phyloP scores from a whole-genome alignment of 169 alveolate species.

The Plasmodium falciparum region DNA sequence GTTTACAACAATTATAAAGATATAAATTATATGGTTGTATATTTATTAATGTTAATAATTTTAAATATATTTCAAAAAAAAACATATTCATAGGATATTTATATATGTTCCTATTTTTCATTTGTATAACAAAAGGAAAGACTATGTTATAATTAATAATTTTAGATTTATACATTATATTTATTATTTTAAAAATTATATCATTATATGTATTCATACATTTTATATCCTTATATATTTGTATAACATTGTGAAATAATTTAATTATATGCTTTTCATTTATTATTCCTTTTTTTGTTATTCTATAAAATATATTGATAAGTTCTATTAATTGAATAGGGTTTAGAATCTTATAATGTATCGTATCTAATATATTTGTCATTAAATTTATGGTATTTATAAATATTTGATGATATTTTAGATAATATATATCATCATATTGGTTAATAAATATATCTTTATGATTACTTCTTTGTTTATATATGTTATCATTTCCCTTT shows the following conservation, averaged over 20 bases:
- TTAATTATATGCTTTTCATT: constrained; percentile 18
- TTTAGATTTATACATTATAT: constrained; percentile 61
- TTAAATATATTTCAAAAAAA: constrained; percentile 11
- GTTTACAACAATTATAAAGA: constrained; percentile 40
- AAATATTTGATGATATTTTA: constrained; percentile 54
- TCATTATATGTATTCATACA: not conserved
- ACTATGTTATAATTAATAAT: constrained; percentile 21
- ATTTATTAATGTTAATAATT: constrained; percentile 55
- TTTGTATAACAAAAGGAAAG: not conserved
- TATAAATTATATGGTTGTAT: constrained; percentile 6
- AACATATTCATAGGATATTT: not conserved
- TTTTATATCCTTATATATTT: constrained; percentile 1
- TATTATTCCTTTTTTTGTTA: constrained; percentile 48
- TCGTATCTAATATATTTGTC: not conserved
- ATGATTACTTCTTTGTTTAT: constrained; percentile 5
- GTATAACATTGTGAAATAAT: constrained; percentile 1
- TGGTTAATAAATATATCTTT: constrained; percentile 9
- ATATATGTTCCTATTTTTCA: not conserved
- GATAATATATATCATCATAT: constrained; percentile 40
- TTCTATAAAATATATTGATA: constrained; percentile 1
- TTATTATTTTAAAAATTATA: constrained; percentile 22
- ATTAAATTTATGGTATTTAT: constrained; percentile 19
- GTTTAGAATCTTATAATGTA: constrained; percentile 18
- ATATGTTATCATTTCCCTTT: not conserved
- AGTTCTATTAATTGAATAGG: constrained; percentile 17